phyloP scores from a whole-genome alignment of 148 eudicot genomes.

The Gaultheria prostrata region DNA sequence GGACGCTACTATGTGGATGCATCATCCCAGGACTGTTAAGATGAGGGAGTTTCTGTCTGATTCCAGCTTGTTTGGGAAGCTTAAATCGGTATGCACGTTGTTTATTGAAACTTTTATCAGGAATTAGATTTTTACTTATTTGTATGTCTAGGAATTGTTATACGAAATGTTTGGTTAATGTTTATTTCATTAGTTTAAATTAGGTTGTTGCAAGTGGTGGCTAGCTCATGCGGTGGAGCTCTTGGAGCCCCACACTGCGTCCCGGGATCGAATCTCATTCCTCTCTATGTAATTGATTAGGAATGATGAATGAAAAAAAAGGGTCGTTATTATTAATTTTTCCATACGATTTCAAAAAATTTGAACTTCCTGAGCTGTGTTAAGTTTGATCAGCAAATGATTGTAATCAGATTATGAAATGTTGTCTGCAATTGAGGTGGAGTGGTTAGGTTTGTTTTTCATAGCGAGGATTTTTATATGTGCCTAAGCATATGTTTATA shows the following conservation, averaged over 20 bases:
- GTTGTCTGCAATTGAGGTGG: background rate
- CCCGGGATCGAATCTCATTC: background rate
- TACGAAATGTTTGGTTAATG: no score
- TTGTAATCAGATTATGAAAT: background rate
- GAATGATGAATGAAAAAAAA: no score
- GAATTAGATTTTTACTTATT: background rate
- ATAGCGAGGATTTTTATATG: no score
- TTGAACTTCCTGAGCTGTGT: background rate
- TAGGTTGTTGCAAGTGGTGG: no score
- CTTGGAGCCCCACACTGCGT: background rate
- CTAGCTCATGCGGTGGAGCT: no score
- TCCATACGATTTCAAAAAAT: background rate
- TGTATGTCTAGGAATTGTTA: no score
- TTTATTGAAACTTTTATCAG: background rate
- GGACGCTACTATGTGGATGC: constrained; percentile 16
- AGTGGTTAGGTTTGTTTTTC: background rate
- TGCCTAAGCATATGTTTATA: no score
- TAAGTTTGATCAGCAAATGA: background rate
- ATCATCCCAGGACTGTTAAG: background rate
- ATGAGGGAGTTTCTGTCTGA: constrained; percentile 9
- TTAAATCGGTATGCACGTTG: background rate
- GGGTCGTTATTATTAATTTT: background rate
- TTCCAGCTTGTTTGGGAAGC: background rate
- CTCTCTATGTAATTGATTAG: background rate
- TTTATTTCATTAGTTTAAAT: no score